A percentile compares a stretch with the other conserved stretches of the same genome.
phyloP scores from a whole-genome alignment of 2,329 filamentous ascomycete species.

The Coniochaeta prunicola region DNA sequence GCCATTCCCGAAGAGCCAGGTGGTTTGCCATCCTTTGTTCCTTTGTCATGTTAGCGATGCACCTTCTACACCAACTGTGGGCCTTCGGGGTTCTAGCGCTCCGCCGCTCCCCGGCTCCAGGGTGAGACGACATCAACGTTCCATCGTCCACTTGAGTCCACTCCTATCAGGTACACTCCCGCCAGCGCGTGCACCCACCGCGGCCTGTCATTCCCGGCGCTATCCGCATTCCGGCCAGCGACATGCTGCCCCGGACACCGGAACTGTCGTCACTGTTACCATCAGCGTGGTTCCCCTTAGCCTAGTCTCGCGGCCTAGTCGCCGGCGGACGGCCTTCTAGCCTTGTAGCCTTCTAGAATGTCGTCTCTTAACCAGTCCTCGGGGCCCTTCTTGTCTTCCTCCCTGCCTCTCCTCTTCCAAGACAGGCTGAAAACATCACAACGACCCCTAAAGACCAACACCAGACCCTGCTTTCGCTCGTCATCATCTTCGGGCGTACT shows the following conservation, averaged over 20 bases:
- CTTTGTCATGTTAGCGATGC: too few relatives aligned
- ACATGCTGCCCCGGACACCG: not conserved
- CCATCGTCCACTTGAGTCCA: not conserved
- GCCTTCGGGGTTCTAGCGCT: not conserved
- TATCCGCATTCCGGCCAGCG: not conserved
- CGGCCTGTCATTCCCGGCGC: not conserved
- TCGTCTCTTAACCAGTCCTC: not conserved
- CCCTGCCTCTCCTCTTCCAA: not conserved
- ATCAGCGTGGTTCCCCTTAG: not conserved
- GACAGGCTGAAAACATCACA: not conserved
- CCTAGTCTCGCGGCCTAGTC: not conserved
- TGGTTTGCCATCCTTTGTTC: not conserved
- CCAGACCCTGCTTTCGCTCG: not conserved
- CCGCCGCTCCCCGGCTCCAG: not conserved
- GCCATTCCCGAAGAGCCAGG: not conserved
- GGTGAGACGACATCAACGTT: not conserved
- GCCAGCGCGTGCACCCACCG: not conserved
- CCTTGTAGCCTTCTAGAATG: not conserved
- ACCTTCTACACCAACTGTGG: not conserved
- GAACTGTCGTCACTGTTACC: conserved; percentile 3
- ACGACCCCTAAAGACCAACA: not conserved
- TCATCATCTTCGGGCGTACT: not conserved
- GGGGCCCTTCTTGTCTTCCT: not conserved
- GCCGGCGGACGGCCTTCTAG: not conserved
- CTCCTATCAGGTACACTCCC: not conserved